Conservation (phyloP, 805 yeast species). For the Teunomyces gatunensis region DNA sequence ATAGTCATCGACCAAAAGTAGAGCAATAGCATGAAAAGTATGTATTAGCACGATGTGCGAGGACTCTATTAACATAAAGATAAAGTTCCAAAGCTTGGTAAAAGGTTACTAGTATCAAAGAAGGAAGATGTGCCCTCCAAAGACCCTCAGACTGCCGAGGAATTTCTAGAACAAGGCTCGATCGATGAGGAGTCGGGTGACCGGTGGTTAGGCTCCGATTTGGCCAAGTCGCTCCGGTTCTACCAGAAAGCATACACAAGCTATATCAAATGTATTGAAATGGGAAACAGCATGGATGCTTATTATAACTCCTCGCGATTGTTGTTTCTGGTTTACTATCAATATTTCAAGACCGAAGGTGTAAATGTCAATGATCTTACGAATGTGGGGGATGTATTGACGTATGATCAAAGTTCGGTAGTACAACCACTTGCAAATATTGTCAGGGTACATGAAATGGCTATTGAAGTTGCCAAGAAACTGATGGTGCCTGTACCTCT, state of each 20-base stretch:
- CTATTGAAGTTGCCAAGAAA: constrained; percentile 22
- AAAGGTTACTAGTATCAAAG: constrained; percentile 12
- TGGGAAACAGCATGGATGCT: constrained; percentile 38
- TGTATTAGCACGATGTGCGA: not conserved
- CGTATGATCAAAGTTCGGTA: constrained; percentile 29
- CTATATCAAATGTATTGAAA: constrained; percentile 39
- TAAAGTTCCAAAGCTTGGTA: constrained; percentile 17
- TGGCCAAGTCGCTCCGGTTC: constrained; percentile 61
- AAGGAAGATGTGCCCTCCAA: constrained; percentile 6
- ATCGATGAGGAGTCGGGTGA: constrained; percentile 73
- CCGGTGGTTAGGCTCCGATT: constrained; percentile 66
- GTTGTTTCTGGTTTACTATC: constrained; percentile 55
- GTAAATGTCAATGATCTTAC: constrained; percentile 29
- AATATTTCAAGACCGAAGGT: constrained; percentile 48
- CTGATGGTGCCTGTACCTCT: constrained; percentile 20
- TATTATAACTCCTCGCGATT: constrained; percentile 60
- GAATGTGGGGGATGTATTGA: constrained; percentile 33
- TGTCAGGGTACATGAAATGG: constrained; percentile 37
- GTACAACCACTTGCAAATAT: constrained; percentile 37
- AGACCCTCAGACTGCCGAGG: constrained; percentile 46
- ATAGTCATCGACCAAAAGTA: not conserved
- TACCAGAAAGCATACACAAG: constrained; percentile 54
- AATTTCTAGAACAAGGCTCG: constrained; percentile 54
- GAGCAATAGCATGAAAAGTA: not conserved
- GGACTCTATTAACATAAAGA: not conserved